Percentiles rank a stretch among this genome's conserved stretches.
phyloP scores from a whole-genome alignment of 2,329 filamentous ascomycete species.

The Albifimbria verrucaria region DNA sequence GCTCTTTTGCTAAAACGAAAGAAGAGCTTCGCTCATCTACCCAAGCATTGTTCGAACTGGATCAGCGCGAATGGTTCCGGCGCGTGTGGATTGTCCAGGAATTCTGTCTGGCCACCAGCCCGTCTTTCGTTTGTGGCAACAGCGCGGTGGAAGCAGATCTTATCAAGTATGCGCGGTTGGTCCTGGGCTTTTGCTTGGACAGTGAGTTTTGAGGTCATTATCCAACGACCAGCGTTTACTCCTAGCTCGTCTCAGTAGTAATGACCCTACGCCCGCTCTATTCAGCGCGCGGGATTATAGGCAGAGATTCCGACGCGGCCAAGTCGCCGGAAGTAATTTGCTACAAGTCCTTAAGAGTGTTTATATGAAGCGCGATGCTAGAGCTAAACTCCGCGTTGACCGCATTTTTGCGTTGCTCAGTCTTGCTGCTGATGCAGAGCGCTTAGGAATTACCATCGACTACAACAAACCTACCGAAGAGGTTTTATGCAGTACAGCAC shows the following conservation, averaged over 20 bases:
- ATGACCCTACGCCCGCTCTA: not conserved
- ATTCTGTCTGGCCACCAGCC: not conserved
- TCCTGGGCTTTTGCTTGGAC: not conserved
- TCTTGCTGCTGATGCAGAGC: not conserved
- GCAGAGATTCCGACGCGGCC: not conserved
- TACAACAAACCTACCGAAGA: not conserved
- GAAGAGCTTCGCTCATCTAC: not conserved
- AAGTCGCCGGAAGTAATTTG: not conserved
- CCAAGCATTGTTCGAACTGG: not conserved
- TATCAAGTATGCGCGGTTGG: not conserved
- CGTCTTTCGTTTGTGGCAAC: not conserved
- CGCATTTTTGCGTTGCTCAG: not conserved
- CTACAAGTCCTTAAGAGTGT: not conserved
- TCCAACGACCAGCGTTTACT: not conserved
- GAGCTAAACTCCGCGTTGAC: not conserved
- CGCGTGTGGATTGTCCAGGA: not conserved
- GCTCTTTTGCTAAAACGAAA: not conserved
- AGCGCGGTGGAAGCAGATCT: not conserved
- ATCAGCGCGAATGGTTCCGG: not conserved
- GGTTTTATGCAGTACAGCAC: not conserved
- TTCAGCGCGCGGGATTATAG: not conserved
- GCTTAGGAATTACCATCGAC: not conserved
- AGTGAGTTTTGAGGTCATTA: not conserved
- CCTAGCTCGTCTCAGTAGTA: not conserved
- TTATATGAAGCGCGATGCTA: not conserved